Percentiles rank a stretch among this genome's conserved stretches.
Conservation (phyloP, 169 alveolate species). For the Eimeria brunetti region DNA sequence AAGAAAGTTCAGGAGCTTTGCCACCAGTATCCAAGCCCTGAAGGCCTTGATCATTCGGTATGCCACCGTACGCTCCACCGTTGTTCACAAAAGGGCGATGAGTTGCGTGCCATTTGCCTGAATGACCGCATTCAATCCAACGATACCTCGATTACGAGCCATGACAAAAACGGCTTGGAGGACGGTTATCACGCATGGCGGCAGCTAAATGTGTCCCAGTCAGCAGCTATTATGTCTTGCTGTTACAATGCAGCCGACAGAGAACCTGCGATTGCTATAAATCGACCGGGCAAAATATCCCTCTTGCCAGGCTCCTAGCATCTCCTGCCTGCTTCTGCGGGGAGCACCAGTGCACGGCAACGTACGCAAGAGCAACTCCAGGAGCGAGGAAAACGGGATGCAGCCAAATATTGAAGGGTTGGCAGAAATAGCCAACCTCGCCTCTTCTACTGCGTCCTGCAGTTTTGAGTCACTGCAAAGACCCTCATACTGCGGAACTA, state of each 20-base stretch:
- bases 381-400: constrained; percentile 65
- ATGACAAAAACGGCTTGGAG: not conserved
- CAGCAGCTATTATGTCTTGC: not conserved
- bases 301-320: not conserved
- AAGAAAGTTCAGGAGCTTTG: not conserved
- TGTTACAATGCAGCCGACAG: not conserved
- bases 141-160: not conserved
- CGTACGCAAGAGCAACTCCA: constrained; percentile 78
- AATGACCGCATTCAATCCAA: not conserved
- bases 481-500: constrained; percentile 39
- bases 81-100: not conserved
- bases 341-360: not conserved
- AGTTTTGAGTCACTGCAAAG: constrained; percentile 39
- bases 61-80: not conserved
- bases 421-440: constrained; percentile 49
- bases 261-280: not conserved
- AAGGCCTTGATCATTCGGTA: not conserved
- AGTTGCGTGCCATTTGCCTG: constrained; percentile 62
- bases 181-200: not conserved
- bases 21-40: not conserved
- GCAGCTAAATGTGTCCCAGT: not conserved
- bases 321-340: not conserved
- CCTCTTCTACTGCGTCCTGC: constrained; percentile 50
- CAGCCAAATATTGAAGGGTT: constrained; percentile 70
- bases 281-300: not conserved